phyloP scores from a whole-genome alignment of 1,284 basidiomycete genomes.

The Tremellales sp. region DNA sequence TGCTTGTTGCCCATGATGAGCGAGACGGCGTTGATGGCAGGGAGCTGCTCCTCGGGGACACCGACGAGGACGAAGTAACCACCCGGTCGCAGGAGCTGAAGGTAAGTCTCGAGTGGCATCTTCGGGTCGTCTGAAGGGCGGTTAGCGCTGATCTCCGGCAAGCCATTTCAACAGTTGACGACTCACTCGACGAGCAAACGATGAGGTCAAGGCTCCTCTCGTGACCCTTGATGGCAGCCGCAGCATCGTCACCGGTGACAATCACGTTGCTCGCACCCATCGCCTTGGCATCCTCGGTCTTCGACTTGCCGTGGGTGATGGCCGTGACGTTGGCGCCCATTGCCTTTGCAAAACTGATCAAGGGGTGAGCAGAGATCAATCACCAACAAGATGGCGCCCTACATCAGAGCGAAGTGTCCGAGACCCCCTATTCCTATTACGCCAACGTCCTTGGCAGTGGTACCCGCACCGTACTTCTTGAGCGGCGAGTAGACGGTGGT shows the following conservation, averaged over 20 bases:
- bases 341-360: constrained; percentile 55
- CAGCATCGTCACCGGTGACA: constrained; percentile 43
- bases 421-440: constrained; percentile 63
- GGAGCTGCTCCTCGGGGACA: constrained; percentile 28
- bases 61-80: constrained; percentile 47
- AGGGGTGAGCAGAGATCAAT: too few species aligned
- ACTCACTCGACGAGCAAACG: constrained; percentile 46
- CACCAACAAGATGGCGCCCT: too few species aligned
- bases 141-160: neutral
- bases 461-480: constrained; percentile 58
- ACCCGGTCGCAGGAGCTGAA: constrained; percentile 43
- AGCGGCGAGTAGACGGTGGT: constrained; percentile 63
- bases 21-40: constrained; percentile 28
- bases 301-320: constrained; percentile 51
- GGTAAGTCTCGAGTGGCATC: constrained; percentile 43
- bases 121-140: constrained; percentile 27
- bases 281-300: constrained; percentile 53
- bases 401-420: constrained; percentile 26
- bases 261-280: constrained; percentile 47
- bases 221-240: constrained; percentile 29
- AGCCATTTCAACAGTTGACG: too few species aligned
- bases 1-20: constrained; percentile 12
- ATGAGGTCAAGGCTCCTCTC: constrained; percentile 48
- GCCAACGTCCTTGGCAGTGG: constrained; percentile 57
- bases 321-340: constrained; percentile 59